These are phyloP conservation scores for Coemansia sp. DNA, from an alignment of 192 early-diverging fungal genomes.

Conservation along the genomic window DNA sequence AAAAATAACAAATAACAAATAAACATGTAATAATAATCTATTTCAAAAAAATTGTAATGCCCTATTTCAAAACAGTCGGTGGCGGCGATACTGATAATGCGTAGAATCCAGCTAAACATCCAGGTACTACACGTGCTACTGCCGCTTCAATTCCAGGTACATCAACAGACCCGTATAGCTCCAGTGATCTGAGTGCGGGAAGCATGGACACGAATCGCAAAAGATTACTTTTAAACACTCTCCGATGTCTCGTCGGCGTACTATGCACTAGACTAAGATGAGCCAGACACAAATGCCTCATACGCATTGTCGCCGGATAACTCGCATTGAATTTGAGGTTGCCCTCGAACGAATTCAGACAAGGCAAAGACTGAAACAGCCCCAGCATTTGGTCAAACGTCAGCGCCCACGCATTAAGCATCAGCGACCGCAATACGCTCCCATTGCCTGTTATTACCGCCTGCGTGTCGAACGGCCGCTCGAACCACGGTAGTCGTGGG, in stretches of 20 bases:
- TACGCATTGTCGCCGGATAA: conserved; percentile 2
- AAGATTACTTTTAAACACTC: conserved; percentile 28
- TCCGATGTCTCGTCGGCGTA: conserved; percentile 15
- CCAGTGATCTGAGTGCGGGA: conserved; percentile 19
- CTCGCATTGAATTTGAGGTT: conserved; percentile 24
- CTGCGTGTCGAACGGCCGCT: conserved; percentile 13
- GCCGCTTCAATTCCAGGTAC: conserved; percentile 22
- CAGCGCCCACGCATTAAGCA: conserved; percentile 38
- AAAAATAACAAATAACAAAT: no score
- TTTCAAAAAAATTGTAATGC: no score
- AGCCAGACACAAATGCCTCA: conserved; percentile 11
- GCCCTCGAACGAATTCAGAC: conserved; percentile 33
- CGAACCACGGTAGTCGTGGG: background rate
- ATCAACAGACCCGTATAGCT: conserved; percentile 32
- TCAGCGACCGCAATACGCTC: conserved; percentile 10
- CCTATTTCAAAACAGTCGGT: no score
- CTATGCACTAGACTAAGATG: conserved; percentile 27
- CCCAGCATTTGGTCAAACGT: conserved; percentile 35
- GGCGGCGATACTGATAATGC: conserved; percentile 3
- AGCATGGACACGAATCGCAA: conserved; percentile 25
- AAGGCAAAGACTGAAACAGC: conserved; percentile 5
- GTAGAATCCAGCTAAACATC: conserved; percentile 18
- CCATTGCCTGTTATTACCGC: background rate
- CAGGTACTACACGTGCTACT: conserved; percentile 12
- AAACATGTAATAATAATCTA: no score